Evolutionary conservation across 371 early-diverging fungal species (phyloP).

Genomic region (Choanephora cucurbitarum): DNA sequence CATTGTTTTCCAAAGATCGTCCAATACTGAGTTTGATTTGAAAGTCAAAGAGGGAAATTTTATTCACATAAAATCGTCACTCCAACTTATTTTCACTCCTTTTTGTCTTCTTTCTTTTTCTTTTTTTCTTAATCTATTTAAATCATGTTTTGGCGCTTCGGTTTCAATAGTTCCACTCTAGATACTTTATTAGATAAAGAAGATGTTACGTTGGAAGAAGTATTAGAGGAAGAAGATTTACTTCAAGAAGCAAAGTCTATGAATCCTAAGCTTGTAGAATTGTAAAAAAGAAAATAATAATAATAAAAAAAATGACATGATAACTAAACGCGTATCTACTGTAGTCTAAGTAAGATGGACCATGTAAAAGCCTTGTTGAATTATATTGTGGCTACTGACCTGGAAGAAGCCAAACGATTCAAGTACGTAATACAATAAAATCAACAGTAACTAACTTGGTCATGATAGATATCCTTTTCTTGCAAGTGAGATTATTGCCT

Average conservation of each 20-base stretch:
- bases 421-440: constrained; percentile 58
- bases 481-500: constrained; percentile 83
- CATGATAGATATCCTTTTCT: constrained; percentile 74
- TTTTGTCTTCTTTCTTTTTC: constrained; percentile 6
- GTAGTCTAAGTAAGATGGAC: constrained; percentile 64
- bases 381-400: constrained; percentile 63
- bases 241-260: constrained; percentile 84
- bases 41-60: background rate
- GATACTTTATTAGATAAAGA: constrained; percentile 78
- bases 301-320: background rate
- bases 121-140: too few relatives aligned
- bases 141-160: constrained; percentile 78
- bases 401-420: constrained; percentile 72
- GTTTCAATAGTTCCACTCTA: constrained; percentile 72
- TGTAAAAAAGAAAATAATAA: constrained; percentile 44
- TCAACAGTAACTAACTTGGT: background rate
- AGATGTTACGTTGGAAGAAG: constrained; percentile 71
- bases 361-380: constrained; percentile 60
- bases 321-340: background rate
- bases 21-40: background rate
- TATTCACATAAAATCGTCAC: constrained; percentile 1
- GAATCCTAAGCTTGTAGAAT: constrained; percentile 76
- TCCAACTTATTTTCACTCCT: constrained; percentile 4
- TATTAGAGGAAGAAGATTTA: constrained; percentile 81
- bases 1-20: too few relatives aligned